Base-by-base conservation (phyloP, 192 early-diverging fungal genomes). In the Coemansia aciculifera region DNA sequence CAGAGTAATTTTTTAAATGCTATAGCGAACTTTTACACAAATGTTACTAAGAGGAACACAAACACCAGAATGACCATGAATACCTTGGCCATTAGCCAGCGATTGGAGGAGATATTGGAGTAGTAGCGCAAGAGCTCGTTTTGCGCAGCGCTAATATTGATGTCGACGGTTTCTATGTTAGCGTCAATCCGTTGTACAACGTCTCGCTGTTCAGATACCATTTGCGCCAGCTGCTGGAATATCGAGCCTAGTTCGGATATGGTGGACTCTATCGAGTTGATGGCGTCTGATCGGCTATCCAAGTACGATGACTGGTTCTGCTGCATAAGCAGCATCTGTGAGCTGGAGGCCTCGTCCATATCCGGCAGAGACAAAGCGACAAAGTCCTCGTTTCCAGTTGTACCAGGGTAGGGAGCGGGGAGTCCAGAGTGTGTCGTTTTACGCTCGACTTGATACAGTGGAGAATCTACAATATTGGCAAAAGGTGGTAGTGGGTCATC, bases 231-330 rank as follows among this genome's bases (percentile, higher is more conserved):
- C 68, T 94, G 89, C 63, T 89, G 89, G 73, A 95, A 97, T 36
- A 96, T 93, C 64, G 89, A 88, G 5, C 93, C 93, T 17, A 98
- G 88, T 70, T 99, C 98, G 0, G 96, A 91, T 64, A 99, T 96
- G 5, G 98, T 99, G 10, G 90, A 89, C 75, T 99, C 97, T 69
- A 99, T 98, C 7, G 93, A 93, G 69, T 94, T 93, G 65, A 98
- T 97, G 0, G 97, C 95, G 17, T 91, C 90, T 4, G 91, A 87
- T 40, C 98, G 89, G 66, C 88, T 90, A 66, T 98, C 93, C 43
- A 99, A 85, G 74, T 96, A 95, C 62, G 89, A 87, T 59, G 89
- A 89, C 83, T 92, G 84, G 72, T 81, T 63, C 40, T 89, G 79
- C 65, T 86, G 68, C 32, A 88, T 81, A 39, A 90, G 78, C 65